phyloP scores from a whole-genome alignment of 352 stramenopile genomes.

The Phytopythium cucurbitacearum region DNA sequence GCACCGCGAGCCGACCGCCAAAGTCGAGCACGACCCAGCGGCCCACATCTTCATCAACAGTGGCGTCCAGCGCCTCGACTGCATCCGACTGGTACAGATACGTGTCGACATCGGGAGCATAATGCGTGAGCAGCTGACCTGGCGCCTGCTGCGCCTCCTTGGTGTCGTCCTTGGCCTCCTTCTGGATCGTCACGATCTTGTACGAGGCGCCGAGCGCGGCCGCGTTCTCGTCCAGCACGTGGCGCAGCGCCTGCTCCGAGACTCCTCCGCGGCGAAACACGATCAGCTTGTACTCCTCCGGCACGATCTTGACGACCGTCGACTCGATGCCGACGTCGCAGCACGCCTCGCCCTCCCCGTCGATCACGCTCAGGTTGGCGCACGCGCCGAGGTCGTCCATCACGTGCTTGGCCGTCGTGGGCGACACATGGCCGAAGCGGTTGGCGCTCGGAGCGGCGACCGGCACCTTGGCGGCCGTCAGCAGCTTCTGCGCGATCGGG shows the following conservation, averaged over 20 bases:
- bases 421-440: constrained; percentile 98
- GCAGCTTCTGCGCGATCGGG: constrained; percentile 87
- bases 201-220: constrained; percentile 37
- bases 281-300: constrained; percentile 69
- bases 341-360: constrained; percentile 42
- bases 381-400: constrained; percentile 94
- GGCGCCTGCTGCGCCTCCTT: constrained; percentile 87
- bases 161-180: constrained; percentile 55
- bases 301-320: constrained; percentile 90
- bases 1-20: constrained; percentile 34
- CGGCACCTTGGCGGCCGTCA: constrained; percentile 88
- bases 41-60: constrained; percentile 22
- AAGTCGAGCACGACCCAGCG: constrained; percentile 85
- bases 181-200: constrained; percentile 65
- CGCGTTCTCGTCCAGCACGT: constrained; percentile 48
- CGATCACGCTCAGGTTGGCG: constrained; percentile 84
- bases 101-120: constrained; percentile 94
- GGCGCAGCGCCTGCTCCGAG: constrained; percentile 58
- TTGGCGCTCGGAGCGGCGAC: constrained; percentile 98
- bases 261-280: constrained; percentile 87
- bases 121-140: constrained; percentile 97
- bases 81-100: constrained; percentile 68
- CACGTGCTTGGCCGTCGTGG: constrained; percentile 95
- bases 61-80: constrained; percentile 26
- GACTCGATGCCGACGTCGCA: constrained; percentile 94